Evolutionary conservation across 2,329 filamentous ascomycete genomes (phyloP).

Genomic region (Harringtonia lauricola): DNA sequence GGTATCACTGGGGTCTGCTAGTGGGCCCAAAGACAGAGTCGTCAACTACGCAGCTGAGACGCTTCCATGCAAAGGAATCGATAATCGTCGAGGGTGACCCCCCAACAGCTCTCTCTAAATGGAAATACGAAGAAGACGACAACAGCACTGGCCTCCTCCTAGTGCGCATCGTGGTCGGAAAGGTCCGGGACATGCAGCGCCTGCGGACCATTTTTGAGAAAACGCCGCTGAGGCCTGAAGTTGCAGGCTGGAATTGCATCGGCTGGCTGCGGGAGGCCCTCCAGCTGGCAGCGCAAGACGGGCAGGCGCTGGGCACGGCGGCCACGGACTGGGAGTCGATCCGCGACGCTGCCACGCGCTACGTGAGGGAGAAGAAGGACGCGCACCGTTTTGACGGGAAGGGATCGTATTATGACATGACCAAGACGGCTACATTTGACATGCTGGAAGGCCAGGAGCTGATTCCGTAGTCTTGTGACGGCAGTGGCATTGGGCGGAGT

Average conservation of each 20-base stretch:
- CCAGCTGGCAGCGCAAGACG: background rate
- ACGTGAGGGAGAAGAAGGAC: background rate
- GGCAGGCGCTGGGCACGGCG: slow-evolving; percentile 1
- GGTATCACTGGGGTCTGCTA: slow-evolving; percentile 3
- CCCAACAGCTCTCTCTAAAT: background rate
- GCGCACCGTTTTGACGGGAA: slow-evolving; percentile 4
- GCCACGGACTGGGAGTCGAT: background rate
- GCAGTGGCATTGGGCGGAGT: no score
- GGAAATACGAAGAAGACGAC: background rate
- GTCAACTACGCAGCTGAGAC: background rate
- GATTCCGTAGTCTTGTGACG: no score
- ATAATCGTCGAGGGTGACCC: background rate
- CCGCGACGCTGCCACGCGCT: background rate
- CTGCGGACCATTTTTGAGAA: background rate
- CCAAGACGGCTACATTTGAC: slow-evolving; percentile 1
- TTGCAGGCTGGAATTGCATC: slow-evolving; percentile 1
- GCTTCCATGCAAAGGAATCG: slow-evolving; percentile 1
- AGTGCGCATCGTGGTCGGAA: slow-evolving; percentile 2
- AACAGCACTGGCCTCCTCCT: background rate
- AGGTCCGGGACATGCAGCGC: background rate
- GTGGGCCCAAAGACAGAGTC: slow-evolving; percentile 2
- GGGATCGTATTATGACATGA: slow-evolving; percentile 1
- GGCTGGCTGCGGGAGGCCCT: slow-evolving; percentile 2
- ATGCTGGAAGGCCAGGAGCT: background rate
- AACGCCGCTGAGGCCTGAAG: background rate